Conservation (phyloP, 805 yeast species). For the Myxozyma monticola region DNA sequence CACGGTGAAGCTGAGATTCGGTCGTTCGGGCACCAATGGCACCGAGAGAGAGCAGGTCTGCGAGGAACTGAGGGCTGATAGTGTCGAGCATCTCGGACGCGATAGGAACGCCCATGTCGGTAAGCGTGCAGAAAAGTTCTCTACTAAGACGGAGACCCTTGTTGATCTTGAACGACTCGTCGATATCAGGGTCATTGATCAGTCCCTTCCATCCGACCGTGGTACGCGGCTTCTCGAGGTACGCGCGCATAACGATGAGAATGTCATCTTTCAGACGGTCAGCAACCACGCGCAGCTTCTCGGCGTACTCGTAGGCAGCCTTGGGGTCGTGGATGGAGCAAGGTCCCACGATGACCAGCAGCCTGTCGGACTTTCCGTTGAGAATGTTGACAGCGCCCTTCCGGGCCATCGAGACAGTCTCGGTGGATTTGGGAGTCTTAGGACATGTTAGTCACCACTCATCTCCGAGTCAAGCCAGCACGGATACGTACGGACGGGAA, state of each 20-base stretch:
- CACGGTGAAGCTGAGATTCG: conserved; percentile 97
- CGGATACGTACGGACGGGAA: conserved; percentile 47
- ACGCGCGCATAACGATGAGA: conserved; percentile 92
- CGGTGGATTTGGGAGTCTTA: conserved; percentile 31
- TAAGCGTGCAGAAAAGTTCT: conserved; percentile 77
- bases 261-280: conserved; percentile 74
- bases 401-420: conserved; percentile 75
- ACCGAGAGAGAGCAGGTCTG: conserved; percentile 88
- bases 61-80: conserved; percentile 91
- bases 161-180: conserved; percentile 89
- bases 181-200: conserved; percentile 94
- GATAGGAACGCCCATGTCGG: conserved; percentile 79
- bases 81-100: conserved; percentile 99
- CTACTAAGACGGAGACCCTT: conserved; percentile 89
- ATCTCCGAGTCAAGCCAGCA: background rate
- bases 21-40: conserved; percentile 99
- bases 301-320: conserved; percentile 86
- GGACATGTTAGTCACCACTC: background rate
- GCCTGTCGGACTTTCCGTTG: conserved; percentile 74
- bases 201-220: conserved; percentile 99
- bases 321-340: conserved; percentile 93
- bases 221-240: conserved; percentile 97
- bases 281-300: conserved; percentile 61
- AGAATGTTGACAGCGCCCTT: conserved; percentile 73
- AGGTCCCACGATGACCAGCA: conserved; percentile 89